Evolutionary conservation across 352 stramenopile genomes (phyloP).

Genomic region (Globisporangium polare): DNA sequence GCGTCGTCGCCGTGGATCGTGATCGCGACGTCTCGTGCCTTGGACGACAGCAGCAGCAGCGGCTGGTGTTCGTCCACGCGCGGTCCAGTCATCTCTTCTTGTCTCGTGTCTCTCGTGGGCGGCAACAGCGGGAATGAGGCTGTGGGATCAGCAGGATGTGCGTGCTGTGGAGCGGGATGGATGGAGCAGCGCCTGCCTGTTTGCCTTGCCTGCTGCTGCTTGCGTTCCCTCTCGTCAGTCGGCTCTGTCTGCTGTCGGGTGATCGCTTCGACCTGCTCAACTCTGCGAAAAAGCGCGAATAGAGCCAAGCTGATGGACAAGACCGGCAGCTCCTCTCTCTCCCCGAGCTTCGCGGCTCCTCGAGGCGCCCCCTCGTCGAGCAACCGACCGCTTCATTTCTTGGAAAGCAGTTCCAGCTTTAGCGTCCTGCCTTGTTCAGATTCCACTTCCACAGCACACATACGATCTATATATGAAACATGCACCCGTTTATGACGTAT

Average conservation of each 20-base stretch:
- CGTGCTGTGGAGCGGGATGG: background rate
- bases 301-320: too few relatives aligned
- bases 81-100: conserved; percentile 4
- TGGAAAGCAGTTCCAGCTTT: too few relatives aligned
- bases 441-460: too few relatives aligned
- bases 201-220: background rate
- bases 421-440: too few relatives aligned
- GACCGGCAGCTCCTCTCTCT: too few relatives aligned
- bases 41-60: background rate
- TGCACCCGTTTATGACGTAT: background rate
- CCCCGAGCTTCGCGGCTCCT: too few relatives aligned
- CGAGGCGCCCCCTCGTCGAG: too few relatives aligned
- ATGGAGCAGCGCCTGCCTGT: background rate
- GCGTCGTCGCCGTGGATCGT: conserved; percentile 7
- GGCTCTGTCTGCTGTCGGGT: background rate
- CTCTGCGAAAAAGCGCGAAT: too few relatives aligned
- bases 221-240: background rate
- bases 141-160: background rate
- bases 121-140: background rate
- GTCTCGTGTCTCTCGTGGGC: background rate
- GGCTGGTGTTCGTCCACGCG: conserved; percentile 7
- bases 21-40: conserved; percentile 12
- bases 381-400: too few relatives aligned
- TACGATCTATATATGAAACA: too few relatives aligned
- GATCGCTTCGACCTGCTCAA: background rate